These are phyloP conservation scores for Lodderomyces jiufengensis DNA, from an alignment of 1,139 yeast species.

Conservation along the genomic window DNA sequence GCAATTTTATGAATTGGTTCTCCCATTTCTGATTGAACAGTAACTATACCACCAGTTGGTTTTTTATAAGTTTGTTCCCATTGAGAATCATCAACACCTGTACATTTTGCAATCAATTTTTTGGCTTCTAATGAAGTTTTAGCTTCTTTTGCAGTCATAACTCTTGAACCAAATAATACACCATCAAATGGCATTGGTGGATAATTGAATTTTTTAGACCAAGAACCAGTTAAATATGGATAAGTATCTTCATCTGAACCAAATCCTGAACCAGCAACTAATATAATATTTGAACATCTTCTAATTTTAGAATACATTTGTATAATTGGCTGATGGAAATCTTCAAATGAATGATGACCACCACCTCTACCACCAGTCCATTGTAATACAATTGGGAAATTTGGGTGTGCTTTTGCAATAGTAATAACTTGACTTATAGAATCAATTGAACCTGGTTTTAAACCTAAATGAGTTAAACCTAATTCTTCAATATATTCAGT, in stretches of 20 bases:
- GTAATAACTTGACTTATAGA: slow-evolving; percentile 82
- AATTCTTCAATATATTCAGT: slow-evolving; percentile 90
- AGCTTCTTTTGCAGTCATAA: slow-evolving; percentile 96
- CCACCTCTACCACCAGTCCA: slow-evolving; percentile 99
- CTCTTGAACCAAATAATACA: slow-evolving; percentile 91
- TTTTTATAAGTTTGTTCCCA: slow-evolving; percentile 96
- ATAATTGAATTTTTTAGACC: slow-evolving; percentile 81
- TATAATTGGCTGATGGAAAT: slow-evolving; percentile 95
- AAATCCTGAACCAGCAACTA: slow-evolving; percentile 97
- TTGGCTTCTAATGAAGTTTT: slow-evolving; percentile 92
- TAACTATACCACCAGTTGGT: slow-evolving; percentile 94
- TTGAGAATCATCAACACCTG: slow-evolving; percentile 82
- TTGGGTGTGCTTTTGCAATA: slow-evolving; percentile 94
- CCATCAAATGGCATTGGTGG: slow-evolving; percentile 99
- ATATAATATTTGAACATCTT: slow-evolving; percentile 81
- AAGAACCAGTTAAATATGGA: slow-evolving; percentile 94
- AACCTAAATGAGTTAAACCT: slow-evolving; percentile 90
- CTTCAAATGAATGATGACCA: slow-evolving; percentile 99
- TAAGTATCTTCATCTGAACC: slow-evolving; percentile 96
- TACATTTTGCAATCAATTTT: slow-evolving; percentile 81
- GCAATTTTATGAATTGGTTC: slow-evolving; percentile 99
- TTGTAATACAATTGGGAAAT: slow-evolving; percentile 93
- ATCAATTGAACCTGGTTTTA: slow-evolving; percentile 97
- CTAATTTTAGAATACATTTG: slow-evolving; percentile 96
- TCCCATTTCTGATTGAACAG: slow-evolving; percentile 98